Conservation (phyloP, 2,329 filamentous ascomycete genomes). For the Alternaria conjuncta region DNA sequence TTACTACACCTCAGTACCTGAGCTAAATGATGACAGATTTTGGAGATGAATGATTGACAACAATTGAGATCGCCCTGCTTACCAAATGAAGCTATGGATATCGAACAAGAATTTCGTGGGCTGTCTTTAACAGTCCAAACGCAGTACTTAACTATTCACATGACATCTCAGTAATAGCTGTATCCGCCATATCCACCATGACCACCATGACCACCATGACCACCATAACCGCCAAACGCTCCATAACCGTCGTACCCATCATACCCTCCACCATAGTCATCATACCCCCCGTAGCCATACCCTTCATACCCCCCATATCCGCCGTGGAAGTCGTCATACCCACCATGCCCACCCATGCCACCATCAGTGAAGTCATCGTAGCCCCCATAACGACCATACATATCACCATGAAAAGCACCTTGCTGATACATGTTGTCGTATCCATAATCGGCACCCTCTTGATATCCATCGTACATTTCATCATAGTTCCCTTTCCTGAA, state of each 20-base stretch:
- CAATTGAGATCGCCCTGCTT: too few relatives aligned
- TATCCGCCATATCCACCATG: background rate
- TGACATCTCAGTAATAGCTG: background rate
- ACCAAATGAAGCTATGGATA: too few relatives aligned
- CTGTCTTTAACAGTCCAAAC: background rate
- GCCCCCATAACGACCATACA: background rate
- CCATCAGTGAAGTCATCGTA: background rate
- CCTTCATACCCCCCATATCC: background rate
- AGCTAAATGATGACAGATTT: too few relatives aligned
- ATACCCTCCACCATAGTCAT: background rate
- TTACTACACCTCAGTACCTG: background rate
- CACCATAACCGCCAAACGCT: background rate
- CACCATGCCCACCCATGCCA: background rate
- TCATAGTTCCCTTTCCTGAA: background rate
- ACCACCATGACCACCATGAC: background rate
- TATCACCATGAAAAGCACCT: background rate
- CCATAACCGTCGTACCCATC: background rate
- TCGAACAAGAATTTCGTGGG: too few relatives aligned
- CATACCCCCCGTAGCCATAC: background rate
- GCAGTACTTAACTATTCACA: background rate
- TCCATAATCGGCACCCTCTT: background rate
- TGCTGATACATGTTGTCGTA: background rate
- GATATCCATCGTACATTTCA: background rate
- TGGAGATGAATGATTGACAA: too few relatives aligned
- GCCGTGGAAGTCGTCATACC: background rate